Percentiles rank a stretch among this genome's conserved stretches.
phyloP scores from a whole-genome alignment of 2,329 filamentous ascomycete species.

The Neofusicoccum parvum region DNA sequence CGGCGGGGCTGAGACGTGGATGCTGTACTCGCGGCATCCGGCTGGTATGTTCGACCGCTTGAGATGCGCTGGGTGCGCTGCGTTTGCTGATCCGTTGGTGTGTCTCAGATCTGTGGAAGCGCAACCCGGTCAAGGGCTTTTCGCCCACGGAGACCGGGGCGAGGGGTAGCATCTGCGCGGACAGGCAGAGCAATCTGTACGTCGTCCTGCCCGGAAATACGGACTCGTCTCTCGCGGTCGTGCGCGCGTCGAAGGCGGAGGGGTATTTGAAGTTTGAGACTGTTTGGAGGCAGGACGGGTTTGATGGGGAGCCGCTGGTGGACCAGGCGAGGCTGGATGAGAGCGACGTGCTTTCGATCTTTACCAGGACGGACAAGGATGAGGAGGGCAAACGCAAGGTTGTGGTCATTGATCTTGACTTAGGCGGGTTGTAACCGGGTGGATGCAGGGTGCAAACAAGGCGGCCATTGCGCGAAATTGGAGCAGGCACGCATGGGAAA shows the following conservation, averaged over 20 bases:
- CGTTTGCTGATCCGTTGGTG: neutral
- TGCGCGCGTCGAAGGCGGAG: neutral
- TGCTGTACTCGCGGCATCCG: neutral
- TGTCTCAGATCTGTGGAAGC: neutral
- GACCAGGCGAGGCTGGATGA: constrained; percentile 9
- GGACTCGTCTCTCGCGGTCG: neutral
- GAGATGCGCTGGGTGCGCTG: no score
- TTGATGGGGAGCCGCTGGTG: constrained; percentile 5
- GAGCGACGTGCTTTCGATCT: constrained; percentile 1
- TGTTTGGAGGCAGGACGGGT: constrained; percentile 6
- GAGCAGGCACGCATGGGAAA: no score
- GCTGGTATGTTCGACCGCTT: neutral
- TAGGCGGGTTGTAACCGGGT: neutral
- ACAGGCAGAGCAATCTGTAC: neutral
- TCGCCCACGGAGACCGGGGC: neutral
- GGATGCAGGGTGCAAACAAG: no score
- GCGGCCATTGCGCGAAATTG: no score
- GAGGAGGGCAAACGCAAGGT: neutral
- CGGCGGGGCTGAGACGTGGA: neutral
- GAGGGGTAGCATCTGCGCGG: neutral
- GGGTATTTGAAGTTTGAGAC: neutral
- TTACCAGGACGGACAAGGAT: constrained; percentile 8
- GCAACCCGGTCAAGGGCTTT: neutral
- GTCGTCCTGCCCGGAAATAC: constrained; percentile 1
- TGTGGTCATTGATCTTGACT: constrained; percentile 13